Percentiles rank a stretch among this genome's conserved stretches.
phyloP scores from a whole-genome alignment of 176 grass and related monocot species.

The Sorghum bicolor region DNA sequence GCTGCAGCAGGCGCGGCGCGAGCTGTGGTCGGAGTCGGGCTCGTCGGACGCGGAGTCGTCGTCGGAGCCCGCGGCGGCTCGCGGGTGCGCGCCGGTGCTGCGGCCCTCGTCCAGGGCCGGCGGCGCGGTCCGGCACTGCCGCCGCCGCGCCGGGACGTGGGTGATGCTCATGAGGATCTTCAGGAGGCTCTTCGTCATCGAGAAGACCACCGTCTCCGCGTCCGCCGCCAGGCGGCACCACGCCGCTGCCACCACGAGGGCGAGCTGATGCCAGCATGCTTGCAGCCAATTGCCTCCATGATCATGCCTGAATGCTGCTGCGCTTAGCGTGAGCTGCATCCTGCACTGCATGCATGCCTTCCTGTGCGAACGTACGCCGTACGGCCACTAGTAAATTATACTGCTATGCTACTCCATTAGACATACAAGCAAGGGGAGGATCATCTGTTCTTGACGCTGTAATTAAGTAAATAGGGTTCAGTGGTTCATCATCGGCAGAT shows the following conservation, averaged over 20 bases:
- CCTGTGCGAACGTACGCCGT: neutral
- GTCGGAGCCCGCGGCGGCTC: constrained; percentile 2
- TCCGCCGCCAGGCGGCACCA: neutral
- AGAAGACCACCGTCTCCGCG: constrained; percentile 30
- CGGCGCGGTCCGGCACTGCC: constrained; percentile 23
- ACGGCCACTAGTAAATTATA: constrained; percentile 15
- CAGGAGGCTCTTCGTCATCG: constrained; percentile 50
- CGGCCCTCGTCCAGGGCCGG: constrained; percentile 31
- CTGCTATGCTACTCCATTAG: neutral
- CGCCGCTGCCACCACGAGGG: neutral
- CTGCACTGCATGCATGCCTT: neutral
- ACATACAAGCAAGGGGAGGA: neutral
- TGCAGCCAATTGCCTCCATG: neutral
- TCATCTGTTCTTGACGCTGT: neutral
- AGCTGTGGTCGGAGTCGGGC: neutral
- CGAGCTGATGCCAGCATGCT: neutral
- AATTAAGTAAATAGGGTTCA: constrained; percentile 16
- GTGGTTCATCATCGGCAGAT: neutral
- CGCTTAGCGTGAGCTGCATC: neutral
- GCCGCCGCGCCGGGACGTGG: constrained; percentile 41
- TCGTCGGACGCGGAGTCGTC: constrained; percentile 20
- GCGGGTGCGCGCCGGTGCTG: constrained; percentile 43
- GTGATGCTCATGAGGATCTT: constrained; percentile 56
- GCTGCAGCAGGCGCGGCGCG: neutral
- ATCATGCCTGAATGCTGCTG: neutral